Base-by-base conservation (phyloP, 2,329 filamentous ascomycete genomes). In the Paraphaeosphaeria sporulosa region DNA sequence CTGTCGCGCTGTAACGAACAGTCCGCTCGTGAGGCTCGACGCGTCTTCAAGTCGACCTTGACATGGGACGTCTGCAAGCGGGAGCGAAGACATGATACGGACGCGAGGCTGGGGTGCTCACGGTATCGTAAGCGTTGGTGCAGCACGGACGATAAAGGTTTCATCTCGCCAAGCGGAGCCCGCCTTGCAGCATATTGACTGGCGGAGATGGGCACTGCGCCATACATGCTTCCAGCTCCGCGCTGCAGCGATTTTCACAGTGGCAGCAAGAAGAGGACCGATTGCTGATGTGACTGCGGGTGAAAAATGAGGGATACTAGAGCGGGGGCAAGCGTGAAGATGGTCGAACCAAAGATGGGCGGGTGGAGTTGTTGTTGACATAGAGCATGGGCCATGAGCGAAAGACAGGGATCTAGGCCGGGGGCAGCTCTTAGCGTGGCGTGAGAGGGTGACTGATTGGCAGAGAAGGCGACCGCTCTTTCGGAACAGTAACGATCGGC, bases 381-480 rank as follows among this genome's bases (percentile, higher is more conserved):
- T 40, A 17, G 38, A n/a, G 17, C 38, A 40, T 40, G 38, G 38
- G 38, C 38, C 38, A 40, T 68, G 51, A n/a, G 21, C 19, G 50
- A 38, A 15, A 34, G 17, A 56, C 64, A 65, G 60, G 68, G 63
- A 46, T 44, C 56, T 15, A 42, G n/a, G 64, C 64, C 42, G 55
- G 59, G 65, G 62, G 66, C 13, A n/a, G 50, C 53, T 54, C 58
- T 58, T 64, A 61, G 64, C 56, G 63, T 55, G 21, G 12, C 17
- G n/a, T 46, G 30, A 12, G 43, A 36, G 21, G 19, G 36, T 30
- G 50, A 4, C 1, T 56, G 58, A 72, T 72, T 74, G 69, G 71
- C 27, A 32, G 23, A 30, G 44, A 36, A 38, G 30, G 40, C 65
- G 64, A 71, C 68, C 62, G 72, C 66, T 64, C 64, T 71, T 71